phyloP scores from a whole-genome alignment of 331 rosid species.

The Quercus phellos region DNA sequence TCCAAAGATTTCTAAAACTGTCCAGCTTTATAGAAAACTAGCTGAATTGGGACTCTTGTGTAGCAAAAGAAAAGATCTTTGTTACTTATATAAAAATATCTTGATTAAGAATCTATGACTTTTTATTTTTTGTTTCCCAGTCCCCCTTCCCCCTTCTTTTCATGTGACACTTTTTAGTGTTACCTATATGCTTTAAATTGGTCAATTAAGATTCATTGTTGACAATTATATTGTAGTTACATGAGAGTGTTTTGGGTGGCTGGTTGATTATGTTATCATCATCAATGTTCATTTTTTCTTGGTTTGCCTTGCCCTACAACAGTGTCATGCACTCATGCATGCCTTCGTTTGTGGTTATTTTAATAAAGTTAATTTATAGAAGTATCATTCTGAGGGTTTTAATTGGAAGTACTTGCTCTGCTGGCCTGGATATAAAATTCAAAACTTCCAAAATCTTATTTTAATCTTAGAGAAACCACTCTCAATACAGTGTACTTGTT shows the following conservation, averaged over 20 bases:
- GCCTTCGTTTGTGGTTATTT: too few relatives aligned
- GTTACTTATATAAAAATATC: neutral
- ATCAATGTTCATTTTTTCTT: neutral
- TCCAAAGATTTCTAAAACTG: neutral
- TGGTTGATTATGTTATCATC: neutral
- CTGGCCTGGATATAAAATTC: neutral
- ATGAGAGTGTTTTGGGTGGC: neutral
- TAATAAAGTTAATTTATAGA: neutral
- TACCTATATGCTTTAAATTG: neutral
- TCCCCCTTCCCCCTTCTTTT: neutral
- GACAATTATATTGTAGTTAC: neutral
- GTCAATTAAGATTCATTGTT: neutral
- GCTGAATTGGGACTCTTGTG: neutral
- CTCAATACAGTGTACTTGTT: conserved; percentile 2
- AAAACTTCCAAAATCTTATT: neutral
- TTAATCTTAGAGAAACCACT: neutral
- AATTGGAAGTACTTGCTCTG: neutral
- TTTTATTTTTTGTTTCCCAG: neutral
- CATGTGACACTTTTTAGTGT: neutral
- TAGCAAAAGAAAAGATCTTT: neutral
- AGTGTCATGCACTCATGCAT: neutral
- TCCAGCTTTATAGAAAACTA: neutral
- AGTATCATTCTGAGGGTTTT: neutral
- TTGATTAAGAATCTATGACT: neutral
- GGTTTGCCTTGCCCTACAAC: neutral